phyloP scores from a whole-genome alignment of 371 early-diverging fungal species.

The Syncephalastrum sp. region DNA sequence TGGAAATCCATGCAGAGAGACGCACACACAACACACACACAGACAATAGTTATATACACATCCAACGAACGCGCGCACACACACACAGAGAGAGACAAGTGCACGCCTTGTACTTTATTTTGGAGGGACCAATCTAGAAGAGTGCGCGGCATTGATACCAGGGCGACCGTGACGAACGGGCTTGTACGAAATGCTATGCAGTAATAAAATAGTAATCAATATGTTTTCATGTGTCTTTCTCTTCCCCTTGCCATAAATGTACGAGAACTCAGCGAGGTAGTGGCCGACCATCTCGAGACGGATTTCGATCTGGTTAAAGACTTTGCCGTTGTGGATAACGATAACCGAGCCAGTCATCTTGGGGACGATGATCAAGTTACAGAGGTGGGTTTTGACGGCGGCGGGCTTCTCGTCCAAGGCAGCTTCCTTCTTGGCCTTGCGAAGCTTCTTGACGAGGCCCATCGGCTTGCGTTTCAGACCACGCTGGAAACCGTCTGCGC shows the following conservation, averaged over 20 bases:
- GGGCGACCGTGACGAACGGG: conserved; percentile 98
- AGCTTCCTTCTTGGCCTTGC: conserved; percentile 92
- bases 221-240: no score
- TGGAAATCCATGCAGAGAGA: no score
- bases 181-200: conserved; percentile 80
- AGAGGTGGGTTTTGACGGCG: conserved; percentile 96
- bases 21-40: no score
- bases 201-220: no score
- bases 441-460: conserved; percentile 94
- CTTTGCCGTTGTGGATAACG: conserved; percentile 98
- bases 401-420: conserved; percentile 88
- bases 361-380: conserved; percentile 98
- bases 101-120: conserved; percentile 45
- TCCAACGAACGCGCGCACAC: no score
- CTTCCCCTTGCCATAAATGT: not conserved
- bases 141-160: conserved; percentile 96
- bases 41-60: no score
- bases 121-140: conserved; percentile 82
- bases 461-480: conserved; percentile 98
- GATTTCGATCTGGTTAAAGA: conserved; percentile 97
- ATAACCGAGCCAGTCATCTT: conserved; percentile 96
- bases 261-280: conserved; percentile 87
- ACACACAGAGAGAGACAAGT: not conserved
- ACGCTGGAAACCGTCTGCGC: conserved; percentile 95
- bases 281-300: conserved; percentile 99